Evolutionary conservation across 352 stramenopile species (phyloP), one percentile per base, ranked within the genome.

Genomic region (Phytophthora megakarya): DNA sequence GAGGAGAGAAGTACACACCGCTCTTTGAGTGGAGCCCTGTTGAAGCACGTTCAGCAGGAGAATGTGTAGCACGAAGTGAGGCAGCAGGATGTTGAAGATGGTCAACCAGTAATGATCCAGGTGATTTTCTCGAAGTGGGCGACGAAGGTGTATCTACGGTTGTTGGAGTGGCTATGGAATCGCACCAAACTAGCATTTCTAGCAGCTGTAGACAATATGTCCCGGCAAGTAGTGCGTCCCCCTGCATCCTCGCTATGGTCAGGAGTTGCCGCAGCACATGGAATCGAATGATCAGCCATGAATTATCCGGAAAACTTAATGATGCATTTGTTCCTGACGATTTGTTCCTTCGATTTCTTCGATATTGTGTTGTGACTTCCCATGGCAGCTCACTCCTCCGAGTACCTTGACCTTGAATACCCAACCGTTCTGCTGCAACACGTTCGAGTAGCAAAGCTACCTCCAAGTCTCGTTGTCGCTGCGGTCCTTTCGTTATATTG

Each of bases 191-290:
- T 1, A 95, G 55, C 61, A 90, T 73, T 53, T 86, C 70, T 42
- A 95, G 67, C 19, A 95, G 68, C 47, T 84, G 67, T 11, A 93
- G 74, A 42, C 76, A 84, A 54, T 89, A 78, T 9, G 67, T 75
- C 0, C 80, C 84, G 6, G 89, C 60, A 8, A 89, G 55, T 5
- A 86, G 56, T 3, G 81, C 60, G 28, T 91, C 73, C 4, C 65
- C 66, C 2, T 90, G 60, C 67, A 84, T 75, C 37, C 84, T 87
- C 5, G 85, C 65, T 39, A 91, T 71, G 1, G 71, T 78, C 39
- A 93, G 48, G 8, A 94, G 78, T 61, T 95, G 87, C 6, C 87
- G 80, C 28, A 95, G 67, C 0, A 93, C 80, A 46, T 94, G 82
- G 38, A 95, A 89, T 13, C 84, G 80, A 30, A 94, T 69, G 32